These are phyloP conservation scores for Alternaria dauci DNA, from an alignment of 2,329 filamentous ascomycete species.

Conservation along the genomic window DNA sequence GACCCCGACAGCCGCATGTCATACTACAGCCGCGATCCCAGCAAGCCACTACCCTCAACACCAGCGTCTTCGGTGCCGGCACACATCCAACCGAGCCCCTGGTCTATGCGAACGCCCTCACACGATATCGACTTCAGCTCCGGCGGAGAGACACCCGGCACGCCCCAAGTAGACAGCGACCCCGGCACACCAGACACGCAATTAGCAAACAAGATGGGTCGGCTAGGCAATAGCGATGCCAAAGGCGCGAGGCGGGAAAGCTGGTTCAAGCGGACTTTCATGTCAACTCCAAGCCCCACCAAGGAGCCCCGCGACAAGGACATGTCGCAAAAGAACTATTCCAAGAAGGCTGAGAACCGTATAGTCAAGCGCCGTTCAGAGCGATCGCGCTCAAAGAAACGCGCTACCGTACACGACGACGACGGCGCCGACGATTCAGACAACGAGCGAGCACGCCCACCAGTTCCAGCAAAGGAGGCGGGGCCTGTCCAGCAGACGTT, in stretches of 20 bases:
- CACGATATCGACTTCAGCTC: conserved; percentile 56
- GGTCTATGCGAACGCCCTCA: conserved; percentile 45
- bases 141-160: conserved; percentile 60
- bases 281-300: conserved; percentile 49
- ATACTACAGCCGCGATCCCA: conserved; percentile 53
- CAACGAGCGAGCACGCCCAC: conserved; percentile 16
- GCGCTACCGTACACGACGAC: conserved; percentile 21
- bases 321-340: conserved; percentile 40
- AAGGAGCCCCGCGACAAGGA: conserved; percentile 43
- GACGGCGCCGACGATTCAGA: conserved; percentile 40
- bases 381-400: conserved; percentile 38
- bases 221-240: conserved; percentile 35
- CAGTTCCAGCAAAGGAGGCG: conserved; percentile 4
- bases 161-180: conserved; percentile 55
- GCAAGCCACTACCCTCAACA: conserved; percentile 50
- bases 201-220: conserved; percentile 40
- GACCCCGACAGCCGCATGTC: conserved; percentile 60
- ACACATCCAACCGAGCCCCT: conserved; percentile 43
- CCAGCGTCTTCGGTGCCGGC: conserved; percentile 32
- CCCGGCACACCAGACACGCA: conserved; percentile 53
- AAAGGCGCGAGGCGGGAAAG: conserved; percentile 46
- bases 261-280: conserved; percentile 38
- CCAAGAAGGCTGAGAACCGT: conserved; percentile 51
- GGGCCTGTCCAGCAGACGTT: conserved; percentile 31
- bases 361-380: conserved; percentile 43